phyloP scores from a whole-genome alignment of 2,329 filamentous ascomycete species.

The Emydomyces testavorans region DNA sequence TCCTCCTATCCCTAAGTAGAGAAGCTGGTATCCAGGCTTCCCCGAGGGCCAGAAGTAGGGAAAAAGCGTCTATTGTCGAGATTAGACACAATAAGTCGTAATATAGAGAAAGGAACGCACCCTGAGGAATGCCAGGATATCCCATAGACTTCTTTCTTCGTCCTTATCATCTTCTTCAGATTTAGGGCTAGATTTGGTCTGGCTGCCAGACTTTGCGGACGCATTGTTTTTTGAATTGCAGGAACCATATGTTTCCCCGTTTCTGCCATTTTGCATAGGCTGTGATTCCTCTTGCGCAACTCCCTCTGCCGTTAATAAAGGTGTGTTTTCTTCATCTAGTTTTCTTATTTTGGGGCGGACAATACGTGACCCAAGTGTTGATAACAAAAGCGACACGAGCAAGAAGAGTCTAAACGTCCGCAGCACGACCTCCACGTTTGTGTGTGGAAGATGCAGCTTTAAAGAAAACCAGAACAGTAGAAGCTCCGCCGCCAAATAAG shows the following conservation, averaged over 20 bases:
- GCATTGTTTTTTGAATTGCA: constrained; percentile 12
- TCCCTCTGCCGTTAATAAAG: constrained; percentile 21
- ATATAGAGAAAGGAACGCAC: neutral
- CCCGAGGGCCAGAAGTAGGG: constrained; percentile 68
- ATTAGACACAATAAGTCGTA: constrained; percentile 6
- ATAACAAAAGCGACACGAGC: constrained; percentile 16
- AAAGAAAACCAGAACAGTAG: constrained; percentile 34
- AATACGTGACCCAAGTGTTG: constrained; percentile 12
- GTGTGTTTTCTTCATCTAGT: constrained; percentile 18
- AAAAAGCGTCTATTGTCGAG: constrained; percentile 49
- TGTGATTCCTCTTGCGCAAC: constrained; percentile 12
- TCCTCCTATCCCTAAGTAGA: constrained; percentile 53
- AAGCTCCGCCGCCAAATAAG: constrained; percentile 48
- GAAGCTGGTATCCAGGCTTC: constrained; percentile 54
- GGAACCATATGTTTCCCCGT: constrained; percentile 25
- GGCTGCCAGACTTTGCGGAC: neutral
- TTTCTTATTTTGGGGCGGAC: constrained; percentile 4
- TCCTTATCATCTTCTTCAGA: neutral
- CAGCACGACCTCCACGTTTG: constrained; percentile 19
- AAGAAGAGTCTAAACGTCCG: constrained; percentile 16
- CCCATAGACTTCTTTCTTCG: constrained; percentile 7
- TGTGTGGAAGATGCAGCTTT: constrained; percentile 21
- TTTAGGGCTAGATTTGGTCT: neutral
- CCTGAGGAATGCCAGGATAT: constrained; percentile 11
- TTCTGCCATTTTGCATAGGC: constrained; percentile 15